A percentile compares a stretch with the other conserved stretches of the same genome.
phyloP scores from a whole-genome alignment of 768 basidiomycete species.

The Amanita molliuscula region DNA sequence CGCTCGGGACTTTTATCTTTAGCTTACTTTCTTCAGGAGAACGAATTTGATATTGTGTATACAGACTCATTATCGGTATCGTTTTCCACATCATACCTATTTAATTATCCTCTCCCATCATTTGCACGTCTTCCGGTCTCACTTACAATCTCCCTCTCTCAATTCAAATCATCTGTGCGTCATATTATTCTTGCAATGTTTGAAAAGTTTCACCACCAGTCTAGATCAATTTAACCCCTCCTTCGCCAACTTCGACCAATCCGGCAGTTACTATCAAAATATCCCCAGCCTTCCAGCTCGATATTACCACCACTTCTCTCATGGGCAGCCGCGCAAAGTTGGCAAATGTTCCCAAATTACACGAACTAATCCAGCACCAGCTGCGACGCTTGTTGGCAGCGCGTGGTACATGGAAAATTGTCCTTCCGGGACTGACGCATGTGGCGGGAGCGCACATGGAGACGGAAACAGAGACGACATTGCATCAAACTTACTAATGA shows the following conservation, averaged over 20 bases:
- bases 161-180: slow-evolving; percentile 60
- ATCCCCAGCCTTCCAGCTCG: slow-evolving; percentile 78
- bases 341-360: slow-evolving; percentile 93
- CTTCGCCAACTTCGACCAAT: slow-evolving; percentile 38
- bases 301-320: slow-evolving; percentile 80
- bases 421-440: slow-evolving; percentile 51
- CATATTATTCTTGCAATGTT: not conserved
- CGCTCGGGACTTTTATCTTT: not conserved
- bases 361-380: slow-evolving; percentile 87
- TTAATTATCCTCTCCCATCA: slow-evolving; percentile 75
- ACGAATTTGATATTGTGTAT: slow-evolving; percentile 79
- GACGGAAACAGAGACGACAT: slow-evolving; percentile 18
- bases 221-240: slow-evolving; percentile 57
- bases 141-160: slow-evolving; percentile 65
- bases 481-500: slow-evolving; percentile 45
- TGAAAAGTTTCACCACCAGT: slow-evolving; percentile 4
- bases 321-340: slow-evolving; percentile 97
- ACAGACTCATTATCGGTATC: slow-evolving; percentile 77
- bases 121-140: slow-evolving; percentile 80
- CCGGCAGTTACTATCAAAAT: slow-evolving; percentile 65
- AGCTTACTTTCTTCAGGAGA: slow-evolving; percentile 37
- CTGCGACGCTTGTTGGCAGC: slow-evolving; percentile 55
- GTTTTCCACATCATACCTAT: slow-evolving; percentile 72
- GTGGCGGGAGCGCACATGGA: slow-evolving; percentile 23
- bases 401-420: slow-evolving; percentile 55